Base-by-base conservation (phyloP, 1,139 yeast species). In the Lodderomyces beijingensis region DNA sequence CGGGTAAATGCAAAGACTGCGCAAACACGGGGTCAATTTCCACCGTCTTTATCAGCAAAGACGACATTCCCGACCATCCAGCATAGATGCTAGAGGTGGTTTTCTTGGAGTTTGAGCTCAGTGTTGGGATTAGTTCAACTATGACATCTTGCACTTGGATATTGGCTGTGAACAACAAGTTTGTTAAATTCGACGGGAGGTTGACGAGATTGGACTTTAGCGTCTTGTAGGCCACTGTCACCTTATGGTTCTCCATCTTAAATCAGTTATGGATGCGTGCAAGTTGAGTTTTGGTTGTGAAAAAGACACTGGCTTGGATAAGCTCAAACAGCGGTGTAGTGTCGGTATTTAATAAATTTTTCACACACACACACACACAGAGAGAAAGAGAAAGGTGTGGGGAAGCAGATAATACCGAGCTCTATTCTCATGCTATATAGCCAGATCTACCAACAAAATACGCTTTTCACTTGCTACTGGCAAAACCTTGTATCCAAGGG, bases 21-120 rank as follows among this genome's bases (percentile, higher is more conserved):
- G 66, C 66, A 43, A 59, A 50, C 15, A 55, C 43, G 1, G 74
- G 59, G 37, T 70, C 76, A 7, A 69, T 51, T 25, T 64, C 71
- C 10, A 68, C 41, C 5, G 59, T 43, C 22, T 55, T 57, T 11
- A 46, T 46, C 5, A 54, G 50, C 1, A 62, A 52, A 3, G 54
- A 45, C 21, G 69, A 61, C 70, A 70, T 68, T n/a, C 95, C 95
- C 19, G 86, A 74, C 95, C 95, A 87, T 0, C 95, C 95, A n/a
- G 77, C 70, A 45, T 74, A 80, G 6, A 55, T 64, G 13, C 19
- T 7, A 14, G 15, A 4, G 25, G 9, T 11, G 52, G 47, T 7
- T 47, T 29, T 7, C 21, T 8, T 7, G 21, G 21, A 19, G 7
- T 7, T 8, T 6, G 11, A 7, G 6, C 6, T 7, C 14, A n/a